A percentile compares a stretch with the other conserved stretches of the same genome.
These are phyloP conservation scores for Cryptosporidium felis DNA, from an alignment of 169 alveolate species.

Conservation along the genomic window DNA sequence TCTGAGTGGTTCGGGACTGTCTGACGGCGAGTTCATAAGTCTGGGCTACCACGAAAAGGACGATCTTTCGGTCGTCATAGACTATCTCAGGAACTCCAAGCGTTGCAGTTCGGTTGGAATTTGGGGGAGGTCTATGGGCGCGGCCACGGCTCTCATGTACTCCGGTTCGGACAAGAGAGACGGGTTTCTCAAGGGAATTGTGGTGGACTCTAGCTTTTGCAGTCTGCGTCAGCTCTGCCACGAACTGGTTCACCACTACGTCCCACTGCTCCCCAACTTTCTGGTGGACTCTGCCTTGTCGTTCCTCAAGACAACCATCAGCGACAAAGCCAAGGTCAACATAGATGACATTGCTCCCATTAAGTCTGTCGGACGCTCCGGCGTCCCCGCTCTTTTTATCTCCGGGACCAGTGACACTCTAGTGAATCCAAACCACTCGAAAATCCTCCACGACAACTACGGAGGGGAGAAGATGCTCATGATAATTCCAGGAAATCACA, in stretches of 20 bases:
- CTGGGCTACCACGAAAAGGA: constrained; percentile 90
- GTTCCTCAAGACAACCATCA: constrained; percentile 72
- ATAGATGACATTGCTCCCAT: constrained; percentile 83
- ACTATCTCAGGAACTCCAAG: constrained; percentile 82
- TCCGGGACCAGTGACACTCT: constrained; percentile 73
- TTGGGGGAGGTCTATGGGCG: constrained; percentile 95
- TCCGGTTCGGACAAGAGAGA: constrained; percentile 81
- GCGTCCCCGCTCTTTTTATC: constrained; percentile 85
- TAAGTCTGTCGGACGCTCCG: constrained; percentile 81
- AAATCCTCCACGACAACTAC: constrained; percentile 67
- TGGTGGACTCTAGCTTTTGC: constrained; percentile 86
- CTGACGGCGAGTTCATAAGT: constrained; percentile 84
- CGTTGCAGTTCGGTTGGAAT: constrained; percentile 89
- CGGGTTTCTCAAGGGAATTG: constrained; percentile 89
- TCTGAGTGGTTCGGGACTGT: constrained; percentile 87
- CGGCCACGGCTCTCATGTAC: constrained; percentile 91
- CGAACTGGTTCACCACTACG: constrained; percentile 70
- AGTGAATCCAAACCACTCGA: constrained; percentile 71
- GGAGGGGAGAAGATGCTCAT: constrained; percentile 73
- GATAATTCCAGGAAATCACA: constrained; percentile 77
- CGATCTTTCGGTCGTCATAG: constrained; percentile 85
- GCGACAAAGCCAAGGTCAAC: constrained; percentile 83
- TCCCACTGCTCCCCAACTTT: constrained; percentile 18
- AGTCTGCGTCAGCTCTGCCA: constrained; percentile 76
- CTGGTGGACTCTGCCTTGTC: constrained; percentile 64